These are phyloP conservation scores for Friedmanniomyces simplex DNA, from an alignment of 495 filamentous ascomycete species.

Conservation along the genomic window DNA sequence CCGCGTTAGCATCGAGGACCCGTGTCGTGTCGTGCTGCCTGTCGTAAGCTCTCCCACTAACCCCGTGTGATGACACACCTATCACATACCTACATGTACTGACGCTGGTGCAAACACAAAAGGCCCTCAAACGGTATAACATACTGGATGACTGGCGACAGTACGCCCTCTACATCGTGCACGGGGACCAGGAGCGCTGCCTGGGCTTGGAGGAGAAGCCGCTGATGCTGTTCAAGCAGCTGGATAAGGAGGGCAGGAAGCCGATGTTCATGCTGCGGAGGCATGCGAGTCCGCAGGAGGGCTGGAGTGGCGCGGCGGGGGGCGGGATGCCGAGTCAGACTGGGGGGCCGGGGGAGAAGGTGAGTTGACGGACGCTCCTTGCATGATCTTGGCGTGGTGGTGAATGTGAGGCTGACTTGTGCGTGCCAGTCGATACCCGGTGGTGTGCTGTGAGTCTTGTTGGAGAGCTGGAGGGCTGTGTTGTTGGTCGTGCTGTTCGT, in stretches of 20 bases:
- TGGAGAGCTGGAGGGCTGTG: not conserved
- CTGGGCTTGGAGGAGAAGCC: constrained; percentile 85
- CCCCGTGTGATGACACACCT: too few species aligned
- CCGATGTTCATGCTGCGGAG: constrained; percentile 98
- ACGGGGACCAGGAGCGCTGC: constrained; percentile 93
- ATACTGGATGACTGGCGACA: constrained; percentile 95
- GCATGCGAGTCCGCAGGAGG: constrained; percentile 37
- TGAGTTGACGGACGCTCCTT: not conserved
- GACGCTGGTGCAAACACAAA: constrained; percentile 1
- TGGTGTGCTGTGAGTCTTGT: constrained; percentile 14
- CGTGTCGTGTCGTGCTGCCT: constrained; percentile 92
- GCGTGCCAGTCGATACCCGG: constrained; percentile 8
- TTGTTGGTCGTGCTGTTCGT: too few species aligned
- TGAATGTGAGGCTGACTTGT: not conserved
- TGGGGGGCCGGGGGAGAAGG: constrained; percentile 3
- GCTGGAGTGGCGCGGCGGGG: constrained; percentile 16
- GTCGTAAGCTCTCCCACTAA: constrained; percentile 38
- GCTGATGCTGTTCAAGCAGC: constrained; percentile 89
- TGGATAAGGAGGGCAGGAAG: constrained; percentile 92
- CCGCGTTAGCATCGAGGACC: constrained; percentile 93
- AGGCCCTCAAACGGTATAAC: constrained; percentile 89
- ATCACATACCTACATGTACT: too few species aligned
- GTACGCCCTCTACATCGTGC: constrained; percentile 95
- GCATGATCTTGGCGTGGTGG: not conserved
- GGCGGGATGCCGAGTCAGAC: not conserved